A percentile compares a stretch with the other conserved stretches of the same genome.
phyloP scores from a whole-genome alignment of 2,329 filamentous ascomycete genomes.

The Penicillium digitatum region DNA sequence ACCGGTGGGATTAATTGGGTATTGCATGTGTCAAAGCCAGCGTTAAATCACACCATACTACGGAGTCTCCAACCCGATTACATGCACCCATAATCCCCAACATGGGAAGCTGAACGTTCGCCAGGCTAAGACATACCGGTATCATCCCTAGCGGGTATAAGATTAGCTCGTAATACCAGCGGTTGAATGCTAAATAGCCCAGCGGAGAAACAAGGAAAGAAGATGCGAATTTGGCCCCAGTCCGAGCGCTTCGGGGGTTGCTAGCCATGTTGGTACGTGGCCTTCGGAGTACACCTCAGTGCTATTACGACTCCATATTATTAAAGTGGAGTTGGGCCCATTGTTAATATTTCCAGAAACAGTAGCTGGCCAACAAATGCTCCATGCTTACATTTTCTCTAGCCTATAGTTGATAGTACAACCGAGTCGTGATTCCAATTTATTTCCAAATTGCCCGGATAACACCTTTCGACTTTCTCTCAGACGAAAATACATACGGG shows the following conservation, averaged over 20 bases:
- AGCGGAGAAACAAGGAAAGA: not conserved
- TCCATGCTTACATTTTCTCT: not conserved
- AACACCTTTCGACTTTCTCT: no score
- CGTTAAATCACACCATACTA: not conserved
- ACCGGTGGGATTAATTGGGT: not conserved
- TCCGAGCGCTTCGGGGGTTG: slow-evolving; percentile 4
- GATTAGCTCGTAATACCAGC: not conserved
- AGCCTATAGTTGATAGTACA: not conserved
- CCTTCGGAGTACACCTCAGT: not conserved
- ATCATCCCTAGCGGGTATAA: not conserved
- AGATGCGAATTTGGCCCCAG: not conserved
- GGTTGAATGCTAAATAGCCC: not conserved
- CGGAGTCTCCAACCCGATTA: not conserved
- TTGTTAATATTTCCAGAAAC: not conserved
- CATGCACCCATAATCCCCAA: not conserved
- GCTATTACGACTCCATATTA: not conserved
- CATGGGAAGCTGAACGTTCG: not conserved
- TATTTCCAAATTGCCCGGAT: not conserved
- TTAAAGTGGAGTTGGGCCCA: not conserved
- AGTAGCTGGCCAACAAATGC: not conserved
- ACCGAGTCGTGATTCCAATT: not conserved
- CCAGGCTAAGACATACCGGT: not conserved
- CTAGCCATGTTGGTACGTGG: not conserved
- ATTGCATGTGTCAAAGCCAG: not conserved
- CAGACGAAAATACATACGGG: not conserved